phyloP scores from a whole-genome alignment of 78 protist species.

The Dictyostelium firmibasis region DNA sequence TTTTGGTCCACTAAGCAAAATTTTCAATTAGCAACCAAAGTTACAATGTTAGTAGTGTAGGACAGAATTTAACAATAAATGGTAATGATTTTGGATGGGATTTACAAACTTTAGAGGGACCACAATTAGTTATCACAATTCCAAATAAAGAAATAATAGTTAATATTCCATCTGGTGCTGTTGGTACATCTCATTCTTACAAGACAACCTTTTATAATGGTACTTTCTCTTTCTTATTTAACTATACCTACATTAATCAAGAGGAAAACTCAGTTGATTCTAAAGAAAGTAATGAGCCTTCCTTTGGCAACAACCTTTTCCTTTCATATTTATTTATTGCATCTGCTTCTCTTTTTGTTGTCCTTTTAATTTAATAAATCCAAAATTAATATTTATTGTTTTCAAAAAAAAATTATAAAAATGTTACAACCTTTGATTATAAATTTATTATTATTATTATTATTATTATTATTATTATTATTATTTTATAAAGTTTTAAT shows the following conservation, averaged over 20 bases:
- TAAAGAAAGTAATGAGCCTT: neutral
- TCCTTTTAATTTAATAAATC: too few relatives aligned
- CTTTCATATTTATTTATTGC: neutral
- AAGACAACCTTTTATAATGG: neutral
- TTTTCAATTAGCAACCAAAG: neutral
- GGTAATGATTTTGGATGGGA: neutral
- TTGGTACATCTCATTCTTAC: neutral
- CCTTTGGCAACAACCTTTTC: neutral
- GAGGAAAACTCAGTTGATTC: neutral
- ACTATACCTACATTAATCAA: neutral
- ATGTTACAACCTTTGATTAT: too few relatives aligned
- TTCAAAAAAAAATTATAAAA: too few relatives aligned
- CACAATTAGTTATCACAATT: neutral
- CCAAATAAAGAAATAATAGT: neutral
- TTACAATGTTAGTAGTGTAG: neutral
- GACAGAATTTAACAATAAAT: neutral
- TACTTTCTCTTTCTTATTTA: neutral
- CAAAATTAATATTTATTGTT: too few relatives aligned
- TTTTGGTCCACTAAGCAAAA: neutral
- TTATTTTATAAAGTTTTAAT: too few relatives aligned
- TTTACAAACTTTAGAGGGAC: neutral
- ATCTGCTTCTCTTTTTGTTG: too few relatives aligned
- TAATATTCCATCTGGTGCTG: neutral
- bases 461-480: too few relatives aligned
- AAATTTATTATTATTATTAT: too few relatives aligned